Evolutionary conservation across 2,329 filamentous ascomycete species (phyloP), one percentile per base, ranked within the genome.

Genomic region (Fusarium sp.): DNA sequence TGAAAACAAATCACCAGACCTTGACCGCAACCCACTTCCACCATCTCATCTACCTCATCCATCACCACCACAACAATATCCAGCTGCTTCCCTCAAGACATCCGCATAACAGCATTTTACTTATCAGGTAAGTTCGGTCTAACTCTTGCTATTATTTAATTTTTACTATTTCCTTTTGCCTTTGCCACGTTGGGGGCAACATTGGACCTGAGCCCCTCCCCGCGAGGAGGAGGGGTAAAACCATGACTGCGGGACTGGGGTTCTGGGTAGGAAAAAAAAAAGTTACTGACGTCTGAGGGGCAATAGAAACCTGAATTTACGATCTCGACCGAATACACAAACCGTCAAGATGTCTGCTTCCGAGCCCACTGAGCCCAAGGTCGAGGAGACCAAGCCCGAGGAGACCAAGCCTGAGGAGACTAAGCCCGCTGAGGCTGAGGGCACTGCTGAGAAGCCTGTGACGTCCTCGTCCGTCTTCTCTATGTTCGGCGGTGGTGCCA

Each of bases 401-500:
- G 75, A 71, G 69, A 70, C 67, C 44, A 81, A 76, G 75, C 63
- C 67, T 51, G 69, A 70, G 67, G 75, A 75, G 71, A 73, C 65
- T 57, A 73, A 74, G 72, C 63, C 71, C 11, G 57, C 64, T 34
- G 67, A 70, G 42, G 53, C 69, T 21, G 69, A 73, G 33, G 60
- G 64, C 33, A 53, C 62, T 40, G 72, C 72, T 33, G 75, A 76
- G 43, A 73, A 82, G 76, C 80, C 84, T 59, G 83, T 87, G 57
- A 88, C 84, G 67, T 85, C 85, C 19, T 88, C 88, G 10, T 86
- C 88, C 73, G 93, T 98, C 71, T 98, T 98, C 86, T 95, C 93
- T 82, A 98, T 99, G 96, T 99, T 99, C 79, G 96, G 96, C 75
- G 96, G 96, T 70, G 96, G 96, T 67, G 93, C 93, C 65, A 97